Conservation (phyloP, 176 grass and related monocot genomes). For the Zoysia pacifica region DNA sequence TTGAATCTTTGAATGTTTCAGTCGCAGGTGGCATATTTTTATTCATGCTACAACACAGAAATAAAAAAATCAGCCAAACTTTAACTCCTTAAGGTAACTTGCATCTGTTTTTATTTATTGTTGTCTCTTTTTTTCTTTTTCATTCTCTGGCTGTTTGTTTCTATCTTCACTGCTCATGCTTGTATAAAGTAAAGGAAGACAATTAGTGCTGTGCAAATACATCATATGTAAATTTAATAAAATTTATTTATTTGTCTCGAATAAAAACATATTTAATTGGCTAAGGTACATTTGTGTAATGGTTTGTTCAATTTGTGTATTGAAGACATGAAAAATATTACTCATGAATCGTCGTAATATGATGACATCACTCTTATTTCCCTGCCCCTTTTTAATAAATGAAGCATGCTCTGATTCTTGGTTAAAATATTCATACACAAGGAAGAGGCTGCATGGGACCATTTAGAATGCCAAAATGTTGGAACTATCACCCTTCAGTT, state of each 20-base stretch:
- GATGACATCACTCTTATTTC: constrained; percentile 17
- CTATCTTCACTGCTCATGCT: neutral
- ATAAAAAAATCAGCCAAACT: constrained; percentile 31
- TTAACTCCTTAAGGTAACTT: constrained; percentile 31
- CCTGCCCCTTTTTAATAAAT: constrained; percentile 7
- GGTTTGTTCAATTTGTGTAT: constrained; percentile 14
- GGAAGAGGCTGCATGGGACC: neutral
- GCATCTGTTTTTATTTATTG: neutral
- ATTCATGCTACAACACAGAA: constrained; percentile 73
- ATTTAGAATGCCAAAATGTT: neutral
- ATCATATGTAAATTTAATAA: neutral
- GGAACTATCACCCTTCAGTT: neutral
- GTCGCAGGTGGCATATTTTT: constrained; percentile 94
- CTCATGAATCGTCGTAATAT: constrained; percentile 11
- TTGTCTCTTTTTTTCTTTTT: neutral
- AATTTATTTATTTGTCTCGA: neutral
- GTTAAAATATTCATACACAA: neutral
- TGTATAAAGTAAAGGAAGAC: neutral
- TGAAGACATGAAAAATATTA: neutral
- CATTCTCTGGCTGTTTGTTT: constrained; percentile 8
- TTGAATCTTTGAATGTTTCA: constrained; percentile 97
- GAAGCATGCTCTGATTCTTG: neutral
- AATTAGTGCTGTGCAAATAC: neutral
- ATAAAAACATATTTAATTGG: neutral
- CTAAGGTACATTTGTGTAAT: neutral